Percentiles rank a stretch among this genome's conserved stretches.
Conservation (phyloP, 148 eudicot genomes). For the Fagopyrum tataricum region DNA sequence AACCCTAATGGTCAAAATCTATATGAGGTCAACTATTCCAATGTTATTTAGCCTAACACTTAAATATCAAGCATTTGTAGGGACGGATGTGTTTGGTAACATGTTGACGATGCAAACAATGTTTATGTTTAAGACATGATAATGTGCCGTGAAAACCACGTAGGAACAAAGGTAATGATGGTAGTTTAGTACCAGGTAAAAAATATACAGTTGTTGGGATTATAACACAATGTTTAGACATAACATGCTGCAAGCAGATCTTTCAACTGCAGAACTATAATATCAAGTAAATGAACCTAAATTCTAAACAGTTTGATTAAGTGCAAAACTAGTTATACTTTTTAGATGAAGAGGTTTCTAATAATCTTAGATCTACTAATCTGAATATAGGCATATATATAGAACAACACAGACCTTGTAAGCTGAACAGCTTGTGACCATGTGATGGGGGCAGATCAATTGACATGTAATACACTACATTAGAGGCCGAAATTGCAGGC, state of each 20-base stretch:
- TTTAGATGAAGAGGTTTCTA: background rate
- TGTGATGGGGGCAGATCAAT: background rate
- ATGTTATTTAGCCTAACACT: too few relatives aligned
- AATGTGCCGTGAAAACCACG: too few relatives aligned
- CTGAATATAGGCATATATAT: background rate
- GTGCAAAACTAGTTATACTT: background rate
- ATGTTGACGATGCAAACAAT: too few relatives aligned
- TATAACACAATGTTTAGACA: background rate
- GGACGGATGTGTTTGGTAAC: too few relatives aligned
- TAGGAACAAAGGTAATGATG: background rate
- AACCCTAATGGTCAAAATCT: too few relatives aligned
- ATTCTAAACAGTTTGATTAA: background rate
- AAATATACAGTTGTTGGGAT: conserved; percentile 10
- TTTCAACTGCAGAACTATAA: background rate
- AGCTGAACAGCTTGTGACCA: background rate
- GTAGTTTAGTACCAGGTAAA: background rate
- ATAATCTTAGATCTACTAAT: background rate
- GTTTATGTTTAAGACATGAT: too few relatives aligned
- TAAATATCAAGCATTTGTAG: too few relatives aligned
- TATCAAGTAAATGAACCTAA: conserved; percentile 2
- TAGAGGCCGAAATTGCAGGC: conserved; percentile 78
- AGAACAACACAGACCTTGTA: background rate
- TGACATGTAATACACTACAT: background rate
- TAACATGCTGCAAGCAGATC: conserved; percentile 5
- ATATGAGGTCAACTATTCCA: too few relatives aligned